phyloP scores from a whole-genome alignment of 257 asterid species.

The Anisodus acutangulus region DNA sequence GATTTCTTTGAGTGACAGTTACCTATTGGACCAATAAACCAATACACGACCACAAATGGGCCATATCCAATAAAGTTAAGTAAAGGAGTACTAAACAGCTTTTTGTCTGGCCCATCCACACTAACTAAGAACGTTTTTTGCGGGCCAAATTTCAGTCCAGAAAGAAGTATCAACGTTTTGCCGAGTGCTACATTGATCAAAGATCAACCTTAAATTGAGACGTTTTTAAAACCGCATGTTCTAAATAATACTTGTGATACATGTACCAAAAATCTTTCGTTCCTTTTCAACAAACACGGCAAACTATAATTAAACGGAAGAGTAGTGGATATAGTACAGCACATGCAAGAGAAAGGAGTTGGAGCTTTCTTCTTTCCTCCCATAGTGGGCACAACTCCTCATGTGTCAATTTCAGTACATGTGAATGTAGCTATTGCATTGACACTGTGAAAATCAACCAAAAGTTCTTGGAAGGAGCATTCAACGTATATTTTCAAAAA shows the following conservation, averaged over 20 bases:
- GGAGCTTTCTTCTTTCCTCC: not conserved
- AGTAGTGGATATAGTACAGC: not conserved
- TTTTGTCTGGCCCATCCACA: not conserved
- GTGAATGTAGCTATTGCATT: not conserved
- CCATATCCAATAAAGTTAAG: not conserved
- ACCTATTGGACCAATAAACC: not conserved
- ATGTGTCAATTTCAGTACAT: not conserved
- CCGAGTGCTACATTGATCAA: too few relatives aligned
- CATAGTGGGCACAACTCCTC: not conserved
- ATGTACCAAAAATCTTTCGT: too few relatives aligned
- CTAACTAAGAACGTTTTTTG: not conserved
- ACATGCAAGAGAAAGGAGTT: not conserved
- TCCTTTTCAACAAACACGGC: too few relatives aligned
- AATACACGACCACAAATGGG: constrained; percentile 3
- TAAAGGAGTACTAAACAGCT: not conserved
- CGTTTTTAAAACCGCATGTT: too few relatives aligned
- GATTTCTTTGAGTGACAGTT: not conserved
- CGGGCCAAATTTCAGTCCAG: too few relatives aligned
- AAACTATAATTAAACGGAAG: too few relatives aligned
- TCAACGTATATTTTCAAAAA: not conserved
- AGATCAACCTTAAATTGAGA: too few relatives aligned
- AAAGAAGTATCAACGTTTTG: too few relatives aligned
- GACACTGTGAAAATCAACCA: not conserved
- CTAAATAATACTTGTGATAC: too few relatives aligned
- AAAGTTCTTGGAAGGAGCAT: too few relatives aligned